phyloP scores from a whole-genome alignment of 768 basidiomycete species.

The Asterophora lycoperdoides region DNA sequence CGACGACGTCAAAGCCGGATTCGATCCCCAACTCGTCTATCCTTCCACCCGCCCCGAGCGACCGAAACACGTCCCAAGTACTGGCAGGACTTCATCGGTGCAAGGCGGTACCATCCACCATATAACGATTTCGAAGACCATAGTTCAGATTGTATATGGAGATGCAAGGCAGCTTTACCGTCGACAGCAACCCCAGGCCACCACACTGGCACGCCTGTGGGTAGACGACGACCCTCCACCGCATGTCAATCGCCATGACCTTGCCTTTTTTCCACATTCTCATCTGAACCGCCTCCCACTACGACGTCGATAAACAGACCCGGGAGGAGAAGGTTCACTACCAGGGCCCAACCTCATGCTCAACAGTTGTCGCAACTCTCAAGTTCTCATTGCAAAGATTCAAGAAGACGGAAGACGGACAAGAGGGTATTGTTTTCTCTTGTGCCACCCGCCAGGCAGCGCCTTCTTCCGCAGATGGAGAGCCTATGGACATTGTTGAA shows the following conservation, averaged over 20 bases:
- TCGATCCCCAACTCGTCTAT: constrained; percentile 6
- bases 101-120: no score
- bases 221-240: constrained; percentile 4
- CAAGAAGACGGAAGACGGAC: no score
- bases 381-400: no score
- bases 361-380: no score
- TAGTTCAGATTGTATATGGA: no score
- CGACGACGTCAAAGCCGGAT: constrained; percentile 11
- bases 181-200: constrained; percentile 5
- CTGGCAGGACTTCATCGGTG: constrained; percentile 6
- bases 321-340: no score
- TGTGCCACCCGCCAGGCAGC: no score
- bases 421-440: no score
- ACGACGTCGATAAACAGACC: constrained; percentile 8
- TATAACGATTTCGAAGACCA: no score
- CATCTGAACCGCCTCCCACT: constrained; percentile 19
- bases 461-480: no score
- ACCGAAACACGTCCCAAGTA: background rate
- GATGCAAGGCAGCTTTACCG: background rate
- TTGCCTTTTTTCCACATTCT: constrained; percentile 25
- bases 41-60: background rate
- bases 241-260: constrained; percentile 24
- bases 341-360: no score
- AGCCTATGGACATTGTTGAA: no score
- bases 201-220: constrained; percentile 24